phyloP scores from a whole-genome alignment of 768 basidiomycete genomes.

The Stropharia rugosoannulata region DNA sequence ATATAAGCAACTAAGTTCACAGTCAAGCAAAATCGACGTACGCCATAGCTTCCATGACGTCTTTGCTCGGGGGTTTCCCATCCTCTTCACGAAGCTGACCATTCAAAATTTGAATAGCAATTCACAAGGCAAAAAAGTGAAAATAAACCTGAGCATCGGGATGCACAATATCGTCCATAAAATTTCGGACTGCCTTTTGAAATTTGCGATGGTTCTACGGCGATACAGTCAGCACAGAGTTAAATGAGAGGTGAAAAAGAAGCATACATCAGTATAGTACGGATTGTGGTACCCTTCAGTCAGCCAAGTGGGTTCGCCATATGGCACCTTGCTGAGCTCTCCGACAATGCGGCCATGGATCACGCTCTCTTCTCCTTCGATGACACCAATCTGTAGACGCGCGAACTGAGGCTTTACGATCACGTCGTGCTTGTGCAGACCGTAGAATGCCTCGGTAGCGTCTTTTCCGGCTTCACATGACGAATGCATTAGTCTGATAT shows the following conservation, averaged over 20 bases:
- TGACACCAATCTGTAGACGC: constrained; percentile 72
- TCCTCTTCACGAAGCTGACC: constrained; percentile 74
- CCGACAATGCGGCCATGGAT: constrained; percentile 60
- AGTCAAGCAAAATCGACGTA: constrained; percentile 22
- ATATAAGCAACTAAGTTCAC: background rate
- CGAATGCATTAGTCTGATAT: background rate
- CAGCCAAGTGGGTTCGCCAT: constrained; percentile 87
- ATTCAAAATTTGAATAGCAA: constrained; percentile 23
- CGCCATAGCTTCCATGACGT: constrained; percentile 77
- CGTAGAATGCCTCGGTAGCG: constrained; percentile 88
- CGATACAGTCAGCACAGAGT: constrained; percentile 1
- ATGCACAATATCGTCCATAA: constrained; percentile 69
- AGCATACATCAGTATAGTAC: constrained; percentile 70
- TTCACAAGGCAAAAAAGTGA: background rate
- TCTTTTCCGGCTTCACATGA: constrained; percentile 74
- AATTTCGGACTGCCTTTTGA: constrained; percentile 64
- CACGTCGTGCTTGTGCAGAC: constrained; percentile 89
- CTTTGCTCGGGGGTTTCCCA: constrained; percentile 82
- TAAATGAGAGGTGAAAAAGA: constrained; percentile 26
- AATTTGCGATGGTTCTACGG: constrained; percentile 58
- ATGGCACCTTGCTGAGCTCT: constrained; percentile 77
- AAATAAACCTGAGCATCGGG: constrained; percentile 48
- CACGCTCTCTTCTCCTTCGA: constrained; percentile 65
- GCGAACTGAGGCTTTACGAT: constrained; percentile 74
- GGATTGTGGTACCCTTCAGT: constrained; percentile 67